phyloP scores from a whole-genome alignment of 2,329 filamentous ascomycete genomes.

The Sphaerulina vaccinii region DNA sequence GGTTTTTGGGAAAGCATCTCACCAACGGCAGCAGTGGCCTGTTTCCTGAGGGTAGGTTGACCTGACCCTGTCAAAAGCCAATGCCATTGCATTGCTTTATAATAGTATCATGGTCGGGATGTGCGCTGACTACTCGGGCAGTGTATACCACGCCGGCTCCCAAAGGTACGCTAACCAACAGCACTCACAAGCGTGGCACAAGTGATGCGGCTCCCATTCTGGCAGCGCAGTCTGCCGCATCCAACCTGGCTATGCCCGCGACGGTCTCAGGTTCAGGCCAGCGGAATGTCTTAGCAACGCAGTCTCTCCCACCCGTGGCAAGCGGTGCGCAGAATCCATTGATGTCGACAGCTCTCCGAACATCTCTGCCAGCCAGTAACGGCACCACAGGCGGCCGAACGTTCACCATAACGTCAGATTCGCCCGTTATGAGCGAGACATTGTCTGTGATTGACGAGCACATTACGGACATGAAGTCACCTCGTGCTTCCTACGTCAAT shows the following conservation, averaged over 20 bases:
- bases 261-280: slow-evolving; percentile 9
- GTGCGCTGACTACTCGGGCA: slow-evolving; percentile 29
- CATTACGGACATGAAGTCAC: slow-evolving; percentile 77
- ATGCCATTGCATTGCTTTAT: neutral
- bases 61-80: neutral
- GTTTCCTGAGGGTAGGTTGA: slow-evolving; percentile 72
- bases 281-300: slow-evolving; percentile 11
- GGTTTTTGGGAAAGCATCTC: slow-evolving; percentile 73
- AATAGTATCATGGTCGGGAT: neutral
- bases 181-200: slow-evolving; percentile 17
- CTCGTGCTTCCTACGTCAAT: slow-evolving; percentile 46
- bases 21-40: slow-evolving; percentile 72
- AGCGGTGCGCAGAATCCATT: slow-evolving; percentile 17
- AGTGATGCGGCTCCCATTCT: slow-evolving; percentile 18
- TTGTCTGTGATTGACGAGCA: slow-evolving; percentile 96
- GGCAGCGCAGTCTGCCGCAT: slow-evolving; percentile 21
- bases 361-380: slow-evolving; percentile 22
- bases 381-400: slow-evolving; percentile 13
- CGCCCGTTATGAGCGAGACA: slow-evolving; percentile 88
- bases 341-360: slow-evolving; percentile 24
- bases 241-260: slow-evolving; percentile 17
- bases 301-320: slow-evolving; percentile 14
- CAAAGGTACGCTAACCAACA: slow-evolving; percentile 34
- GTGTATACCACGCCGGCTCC: slow-evolving; percentile 43
- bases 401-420: slow-evolving; percentile 31